phyloP scores from a whole-genome alignment of 139 green algal species.

The Chlamydomonas sp. region DNA sequence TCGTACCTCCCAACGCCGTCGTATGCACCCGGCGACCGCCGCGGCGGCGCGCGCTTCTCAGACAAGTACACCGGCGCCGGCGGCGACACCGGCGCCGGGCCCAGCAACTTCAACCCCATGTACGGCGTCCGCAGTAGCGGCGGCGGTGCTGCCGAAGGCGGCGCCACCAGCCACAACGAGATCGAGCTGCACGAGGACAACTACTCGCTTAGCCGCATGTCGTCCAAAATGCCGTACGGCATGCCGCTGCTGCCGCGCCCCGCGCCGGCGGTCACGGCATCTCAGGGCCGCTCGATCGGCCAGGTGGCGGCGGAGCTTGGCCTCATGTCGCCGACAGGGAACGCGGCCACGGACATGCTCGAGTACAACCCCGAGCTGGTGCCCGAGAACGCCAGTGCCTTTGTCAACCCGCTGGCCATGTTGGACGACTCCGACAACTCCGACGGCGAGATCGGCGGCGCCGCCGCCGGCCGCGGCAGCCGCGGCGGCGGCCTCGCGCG shows the following conservation, averaged over 20 bases:
- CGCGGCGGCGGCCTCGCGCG: not conserved
- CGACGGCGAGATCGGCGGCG: not conserved
- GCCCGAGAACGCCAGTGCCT: not conserved
- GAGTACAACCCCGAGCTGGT: not conserved
- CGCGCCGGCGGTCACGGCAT: not conserved
- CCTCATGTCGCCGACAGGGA: not conserved
- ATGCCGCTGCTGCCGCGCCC: not conserved
- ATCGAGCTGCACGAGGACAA: not conserved
- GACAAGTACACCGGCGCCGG: too few relatives aligned
- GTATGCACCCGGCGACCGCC: too few relatives aligned
- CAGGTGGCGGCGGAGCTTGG: not conserved
- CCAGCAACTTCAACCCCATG: too few relatives aligned
- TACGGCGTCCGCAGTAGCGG: not conserved
- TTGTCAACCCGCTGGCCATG: constrained; percentile 22
- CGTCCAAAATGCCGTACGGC: not conserved
- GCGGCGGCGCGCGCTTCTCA: too few relatives aligned
- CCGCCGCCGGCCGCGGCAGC: not conserved
- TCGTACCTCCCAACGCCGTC: too few relatives aligned
- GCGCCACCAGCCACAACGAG: not conserved
- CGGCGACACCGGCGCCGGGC: too few relatives aligned
- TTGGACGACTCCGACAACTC: not conserved
- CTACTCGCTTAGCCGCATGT: not conserved
- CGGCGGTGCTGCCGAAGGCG: not conserved
- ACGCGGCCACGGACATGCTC: not conserved
- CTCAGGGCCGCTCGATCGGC: not conserved